Percentiles rank a stretch among this genome's conserved stretches.
Evolutionary conservation across 2,329 filamentous ascomycete species (phyloP).

Genomic region (Ophiostoma sp.): DNA sequence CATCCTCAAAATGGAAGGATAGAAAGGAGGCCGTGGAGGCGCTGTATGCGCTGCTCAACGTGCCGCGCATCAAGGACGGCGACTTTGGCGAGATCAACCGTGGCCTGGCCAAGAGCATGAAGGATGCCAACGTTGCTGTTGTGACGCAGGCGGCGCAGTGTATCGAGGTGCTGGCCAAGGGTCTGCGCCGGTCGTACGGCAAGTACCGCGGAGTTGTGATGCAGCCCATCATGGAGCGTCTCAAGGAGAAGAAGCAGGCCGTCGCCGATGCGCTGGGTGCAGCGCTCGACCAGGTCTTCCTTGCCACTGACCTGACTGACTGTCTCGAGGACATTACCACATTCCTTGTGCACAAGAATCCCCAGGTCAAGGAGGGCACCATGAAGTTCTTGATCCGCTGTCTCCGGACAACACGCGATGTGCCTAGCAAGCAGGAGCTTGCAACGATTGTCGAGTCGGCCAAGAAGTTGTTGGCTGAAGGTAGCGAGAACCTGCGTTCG

Average conservation of each 20-base stretch:
- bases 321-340: conserved; percentile 87
- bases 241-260: conserved; percentile 93
- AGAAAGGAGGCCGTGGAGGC: conserved; percentile 89
- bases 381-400: conserved; percentile 90
- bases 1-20: conserved; percentile 96
- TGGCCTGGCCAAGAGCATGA: conserved; percentile 91
- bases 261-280: conserved; percentile 83
- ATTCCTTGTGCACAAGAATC: conserved; percentile 89
- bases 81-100: conserved; percentile 80
- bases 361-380: conserved; percentile 92
- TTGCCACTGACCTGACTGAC: conserved; percentile 67
- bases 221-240: conserved; percentile 83
- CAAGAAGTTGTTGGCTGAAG: conserved; percentile 87
- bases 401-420: conserved; percentile 73
- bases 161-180: conserved; percentile 82
- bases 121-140: conserved; percentile 94
- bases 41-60: conserved; percentile 68
- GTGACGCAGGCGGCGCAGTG: conserved; percentile 91
- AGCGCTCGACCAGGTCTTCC: conserved; percentile 68
- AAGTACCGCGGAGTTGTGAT: conserved; percentile 79
- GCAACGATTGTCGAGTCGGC: conserved; percentile 78
- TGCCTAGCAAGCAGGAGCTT: conserved; percentile 79
- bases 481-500: conserved; percentile 75
- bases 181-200: conserved; percentile 68
- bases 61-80: conserved; percentile 86